Evolutionary conservation across 1,139 yeast species (phyloP), one percentile per base, ranked within the genome.

Genomic region (Nematodospora anomalae): DNA sequence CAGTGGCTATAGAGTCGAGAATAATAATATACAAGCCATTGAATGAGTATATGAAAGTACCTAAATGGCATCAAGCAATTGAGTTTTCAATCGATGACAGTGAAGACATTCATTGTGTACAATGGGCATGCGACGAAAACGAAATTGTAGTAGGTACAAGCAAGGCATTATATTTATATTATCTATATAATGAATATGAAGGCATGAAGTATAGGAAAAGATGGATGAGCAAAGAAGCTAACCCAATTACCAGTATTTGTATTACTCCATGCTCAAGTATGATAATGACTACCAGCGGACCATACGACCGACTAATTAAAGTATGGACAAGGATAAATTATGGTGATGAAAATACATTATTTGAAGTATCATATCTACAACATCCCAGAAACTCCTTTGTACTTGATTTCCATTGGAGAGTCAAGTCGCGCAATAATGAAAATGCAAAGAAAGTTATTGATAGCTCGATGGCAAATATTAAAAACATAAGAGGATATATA

Each of bases 281-380:
- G 33, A 77, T 90, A 16, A 83, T 90, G 3, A 51, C 62, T 10
- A 74, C 83, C 34, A 71, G 77, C 32, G 80, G 82, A 0, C 63
- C 62, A 31, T 76, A 73, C 52, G 96, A 87, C 53, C 67, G 73
- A 33, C 63, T 83, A 10, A 79, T 86, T 23, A 87, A 86, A 53
- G 71, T 89, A 4, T 90, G 96, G 96, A 72, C 81, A 34, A 66
- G 97, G 31, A 67, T 81, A 3, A 76, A 83, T 9, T 85, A 81
- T 50, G 92, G 86, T 9, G 68, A 71, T 27, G 83, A 78, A 16
- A 74, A 76, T 38, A 75, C 85, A 3, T 70, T 80, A 16, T 89
- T 88, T 56, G 95, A 85, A 50, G 65, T 88, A 46, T 64, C 79
- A 0, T 83, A 85, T 50, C 60, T 88, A 16, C 73, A 78, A 10